Percentiles rank a stretch among this genome's conserved stretches.
These are phyloP conservation scores for Trametes villosa DNA, from an alignment of 768 basidiomycete genomes.

Conservation along the genomic window DNA sequence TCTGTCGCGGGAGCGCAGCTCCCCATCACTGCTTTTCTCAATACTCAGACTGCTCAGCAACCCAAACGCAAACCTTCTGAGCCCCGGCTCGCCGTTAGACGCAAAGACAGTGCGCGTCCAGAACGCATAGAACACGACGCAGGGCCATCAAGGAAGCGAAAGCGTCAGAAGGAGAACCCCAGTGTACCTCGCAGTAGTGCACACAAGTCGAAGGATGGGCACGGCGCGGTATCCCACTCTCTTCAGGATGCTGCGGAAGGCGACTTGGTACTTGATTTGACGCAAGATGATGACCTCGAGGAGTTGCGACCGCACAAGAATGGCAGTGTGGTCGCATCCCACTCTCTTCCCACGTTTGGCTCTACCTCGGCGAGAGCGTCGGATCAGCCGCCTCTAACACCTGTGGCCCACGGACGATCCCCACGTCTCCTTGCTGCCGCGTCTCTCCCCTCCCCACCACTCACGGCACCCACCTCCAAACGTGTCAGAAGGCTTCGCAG, in stretches of 20 bases:
- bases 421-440: neutral
- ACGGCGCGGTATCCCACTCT: too few relatives aligned
- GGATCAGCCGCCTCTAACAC: neutral
- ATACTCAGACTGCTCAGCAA: neutral
- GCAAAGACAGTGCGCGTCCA: neutral
- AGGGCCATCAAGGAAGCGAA: slow-evolving; percentile 19
- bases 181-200: too few relatives aligned
- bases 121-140: neutral
- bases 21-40: slow-evolving; percentile 11
- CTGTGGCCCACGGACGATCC: neutral
- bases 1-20: slow-evolving; percentile 1
- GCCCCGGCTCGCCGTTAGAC: neutral
- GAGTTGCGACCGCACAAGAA: too few relatives aligned
- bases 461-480: neutral
- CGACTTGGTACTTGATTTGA: too few relatives aligned
- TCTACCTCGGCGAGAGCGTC: too few relatives aligned
- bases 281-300: too few relatives aligned
- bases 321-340: too few relatives aligned
- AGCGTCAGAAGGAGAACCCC: slow-evolving; percentile 26
- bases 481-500: neutral
- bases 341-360: too few relatives aligned
- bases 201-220: too few relatives aligned
- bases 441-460: slow-evolving; percentile 18
- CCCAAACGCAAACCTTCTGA: neutral
- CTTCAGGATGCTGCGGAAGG: too few relatives aligned